Base-by-base conservation (phyloP, 2,329 filamentous ascomycete species). In the Bipolaris sorokiniana region DNA sequence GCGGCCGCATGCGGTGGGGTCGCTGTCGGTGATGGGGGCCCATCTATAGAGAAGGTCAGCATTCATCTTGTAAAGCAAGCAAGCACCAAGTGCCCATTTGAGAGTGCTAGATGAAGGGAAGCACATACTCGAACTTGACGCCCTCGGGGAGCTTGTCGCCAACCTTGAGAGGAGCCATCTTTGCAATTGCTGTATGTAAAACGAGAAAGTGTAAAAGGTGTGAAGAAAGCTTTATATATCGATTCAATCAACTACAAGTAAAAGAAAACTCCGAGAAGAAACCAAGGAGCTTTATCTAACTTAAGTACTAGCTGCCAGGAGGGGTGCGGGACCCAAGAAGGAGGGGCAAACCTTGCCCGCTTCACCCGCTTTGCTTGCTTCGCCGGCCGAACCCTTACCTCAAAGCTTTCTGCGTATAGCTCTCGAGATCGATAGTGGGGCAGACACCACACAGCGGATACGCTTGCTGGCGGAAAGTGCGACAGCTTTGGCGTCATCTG, bases 111-210 rank as follows among this genome's bases (percentile, higher is more conserved):
- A 20, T 18, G 3, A 33, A 48, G 20, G n/a, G 45, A 40, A 49
- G 50, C 16, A 79, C 84, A 71, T 79, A 89, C 86, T 83, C 83
- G 84, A 97, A 97, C 77, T 83, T 83, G 61, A 96, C 88, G 69
- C 85, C 89, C 68, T 87, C 81, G 67, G 93, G 93, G 84, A 98
- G 94, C 76, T 82, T 82, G 78, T 96, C 91, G 74, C 93, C 93
- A 76, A 85, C 84, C 77, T 93, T 88, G 78, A 95, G 85, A 77
- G 84, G 84, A 80, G 88, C 77, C 85, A 87, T 87, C 73, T 51
- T 57, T 41, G 49, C 28, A 46, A 33, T 46, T 46, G 26, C 54
- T 56, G 7, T 48, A n/a, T 16, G 22, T 11, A 15, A 22, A 28
- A 16, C 7, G 16, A 31, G 22, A 16, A 37, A 11, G 2, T 45